Percentiles rank a stretch among this genome's conserved stretches.
Conservation (phyloP, 805 yeast species). For the Sugiyamaella lignohabitans region DNA sequence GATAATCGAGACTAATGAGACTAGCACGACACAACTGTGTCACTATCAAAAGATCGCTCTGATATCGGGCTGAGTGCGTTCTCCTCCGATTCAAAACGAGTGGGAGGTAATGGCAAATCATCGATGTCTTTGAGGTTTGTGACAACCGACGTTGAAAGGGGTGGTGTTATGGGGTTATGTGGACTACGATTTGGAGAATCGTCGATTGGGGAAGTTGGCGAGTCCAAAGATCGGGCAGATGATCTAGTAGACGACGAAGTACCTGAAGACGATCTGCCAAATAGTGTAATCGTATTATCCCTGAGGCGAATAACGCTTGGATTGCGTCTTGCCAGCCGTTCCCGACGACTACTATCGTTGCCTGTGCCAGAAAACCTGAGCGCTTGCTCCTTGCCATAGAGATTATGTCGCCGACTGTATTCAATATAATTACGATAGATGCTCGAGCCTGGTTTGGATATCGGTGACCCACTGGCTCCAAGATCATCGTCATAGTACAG, state of each 20-base stretch:
- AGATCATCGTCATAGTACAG: slow-evolving; percentile 29
- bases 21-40: neutral
- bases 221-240: neutral
- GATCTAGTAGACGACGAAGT: slow-evolving; percentile 2
- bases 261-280: slow-evolving; percentile 2
- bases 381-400: slow-evolving; percentile 1
- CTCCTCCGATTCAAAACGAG: neutral
- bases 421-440: neutral
- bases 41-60: slow-evolving; percentile 14
- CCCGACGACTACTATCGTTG: slow-evolving; percentile 1
- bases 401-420: neutral
- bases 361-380: neutral
- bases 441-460: slow-evolving; percentile 1
- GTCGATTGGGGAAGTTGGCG: neutral
- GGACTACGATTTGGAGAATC: neutral
- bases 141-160: slow-evolving; percentile 6
- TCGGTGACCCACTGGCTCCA: neutral
- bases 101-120: neutral
- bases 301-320: slow-evolving; percentile 10
- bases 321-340: slow-evolving; percentile 10
- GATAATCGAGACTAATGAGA: neutral
- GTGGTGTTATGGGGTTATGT: no score
- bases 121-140: slow-evolving; percentile 11
- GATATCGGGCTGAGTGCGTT: slow-evolving; percentile 18
- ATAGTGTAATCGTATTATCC: slow-evolving; percentile 17